A percentile compares a stretch with the other conserved stretches of the same genome.
phyloP scores from a whole-genome alignment of 116 monocot species.

The Posidonia oceanica region DNA sequence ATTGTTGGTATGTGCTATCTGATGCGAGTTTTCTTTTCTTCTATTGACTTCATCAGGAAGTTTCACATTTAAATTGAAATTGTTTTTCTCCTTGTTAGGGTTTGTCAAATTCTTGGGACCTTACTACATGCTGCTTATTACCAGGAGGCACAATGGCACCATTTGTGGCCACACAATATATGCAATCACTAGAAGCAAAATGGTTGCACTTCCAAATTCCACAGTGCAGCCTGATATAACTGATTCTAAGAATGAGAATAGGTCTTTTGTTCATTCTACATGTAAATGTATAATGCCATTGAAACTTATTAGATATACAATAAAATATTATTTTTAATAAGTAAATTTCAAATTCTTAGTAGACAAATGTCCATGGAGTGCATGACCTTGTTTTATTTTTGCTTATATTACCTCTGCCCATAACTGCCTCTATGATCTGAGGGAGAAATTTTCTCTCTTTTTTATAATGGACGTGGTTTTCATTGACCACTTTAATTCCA shows the following conservation, averaged over 20 bases:
- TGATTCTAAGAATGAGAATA: conserved; percentile 93
- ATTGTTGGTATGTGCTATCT: conserved; percentile 54
- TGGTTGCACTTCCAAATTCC: conserved; percentile 66
- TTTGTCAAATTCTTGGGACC: conserved; percentile 86
- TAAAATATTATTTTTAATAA: no score
- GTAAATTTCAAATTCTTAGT: no score
- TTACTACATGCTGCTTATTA: conserved; percentile 90
- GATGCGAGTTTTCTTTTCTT: neutral
- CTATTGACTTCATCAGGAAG: neutral
- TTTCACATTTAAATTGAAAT: neutral
- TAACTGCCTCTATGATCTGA: no score
- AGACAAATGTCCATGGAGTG: no score
- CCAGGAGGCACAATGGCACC: conserved; percentile 69
- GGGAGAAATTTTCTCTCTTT: no score
- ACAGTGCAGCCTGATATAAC: conserved; percentile 37
- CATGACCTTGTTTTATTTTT: no score
- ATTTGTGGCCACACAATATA: conserved; percentile 75
- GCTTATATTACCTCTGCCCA: no score
- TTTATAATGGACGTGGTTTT: no score
- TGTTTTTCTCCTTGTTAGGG: conserved; percentile 6
- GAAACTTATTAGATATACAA: no score
- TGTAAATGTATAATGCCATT: neutral
- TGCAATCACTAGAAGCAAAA: conserved; percentile 61
- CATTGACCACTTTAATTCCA: no score
- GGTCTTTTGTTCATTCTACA: conserved; percentile 51